phyloP scores from a whole-genome alignment of 352 stramenopile species.

The Phytophthora litchii region DNA sequence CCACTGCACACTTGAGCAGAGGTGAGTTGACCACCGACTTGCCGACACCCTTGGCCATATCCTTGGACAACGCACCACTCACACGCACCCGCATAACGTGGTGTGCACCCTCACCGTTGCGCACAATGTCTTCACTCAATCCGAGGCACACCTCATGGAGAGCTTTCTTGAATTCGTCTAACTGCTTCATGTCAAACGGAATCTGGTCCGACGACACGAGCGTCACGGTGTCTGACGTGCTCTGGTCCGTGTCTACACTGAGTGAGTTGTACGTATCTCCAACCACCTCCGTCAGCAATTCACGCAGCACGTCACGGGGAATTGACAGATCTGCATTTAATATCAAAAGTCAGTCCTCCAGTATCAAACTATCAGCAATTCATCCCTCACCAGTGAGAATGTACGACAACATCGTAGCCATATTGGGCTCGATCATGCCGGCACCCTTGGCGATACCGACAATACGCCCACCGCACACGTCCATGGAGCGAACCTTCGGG shows the following conservation, averaged over 20 bases:
- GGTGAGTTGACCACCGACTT: slow-evolving; percentile 95
- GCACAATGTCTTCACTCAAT: slow-evolving; percentile 97
- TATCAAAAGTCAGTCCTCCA: slow-evolving; percentile 9
- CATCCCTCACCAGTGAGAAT: slow-evolving; percentile 78
- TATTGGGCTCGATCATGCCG: slow-evolving; percentile 99
- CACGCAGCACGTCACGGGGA: slow-evolving; percentile 80
- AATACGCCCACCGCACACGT: slow-evolving; percentile 89
- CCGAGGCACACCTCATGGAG: slow-evolving; percentile 93
- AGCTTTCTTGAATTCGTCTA: slow-evolving; percentile 91
- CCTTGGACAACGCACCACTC: slow-evolving; percentile 73
- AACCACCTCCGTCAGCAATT: slow-evolving; percentile 81
- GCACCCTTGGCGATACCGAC: slow-evolving; percentile 98
- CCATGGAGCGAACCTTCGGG: slow-evolving; percentile 88
- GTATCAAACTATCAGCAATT: background rate
- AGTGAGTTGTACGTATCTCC: slow-evolving; percentile 92
- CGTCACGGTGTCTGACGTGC: slow-evolving; percentile 97
- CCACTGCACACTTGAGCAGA: slow-evolving; percentile 98
- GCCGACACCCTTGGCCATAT: slow-evolving; percentile 88
- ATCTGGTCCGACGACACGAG: slow-evolving; percentile 95
- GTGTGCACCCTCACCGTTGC: slow-evolving; percentile 97
- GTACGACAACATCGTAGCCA: slow-evolving; percentile 92
- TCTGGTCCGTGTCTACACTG: slow-evolving; percentile 98
- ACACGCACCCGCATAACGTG: slow-evolving; percentile 97
- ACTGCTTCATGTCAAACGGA: slow-evolving; percentile 70
- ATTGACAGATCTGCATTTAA: slow-evolving; percentile 63